These are phyloP conservation scores for Testicularia cyperi DNA, from an alignment of 1,284 basidiomycete genomes.

Conservation along the genomic window DNA sequence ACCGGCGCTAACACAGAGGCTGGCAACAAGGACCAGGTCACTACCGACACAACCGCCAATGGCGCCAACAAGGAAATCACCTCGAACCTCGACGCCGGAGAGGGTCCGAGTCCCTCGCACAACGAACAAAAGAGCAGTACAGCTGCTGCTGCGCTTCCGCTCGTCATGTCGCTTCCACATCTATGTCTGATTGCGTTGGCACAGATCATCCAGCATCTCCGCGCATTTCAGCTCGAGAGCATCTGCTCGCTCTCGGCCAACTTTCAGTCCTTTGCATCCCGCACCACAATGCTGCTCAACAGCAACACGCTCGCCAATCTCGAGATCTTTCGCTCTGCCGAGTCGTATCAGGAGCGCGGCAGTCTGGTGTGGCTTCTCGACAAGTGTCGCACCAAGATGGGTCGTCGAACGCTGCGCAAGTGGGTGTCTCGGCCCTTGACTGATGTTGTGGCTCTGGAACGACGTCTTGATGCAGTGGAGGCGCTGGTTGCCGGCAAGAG, in stretches of 20 bases:
- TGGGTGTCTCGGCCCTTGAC: conserved; percentile 87
- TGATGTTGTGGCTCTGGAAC: conserved; percentile 69
- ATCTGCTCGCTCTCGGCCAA: conserved; percentile 62
- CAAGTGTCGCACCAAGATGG: conserved; percentile 80
- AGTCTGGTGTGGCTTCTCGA: conserved; percentile 85
- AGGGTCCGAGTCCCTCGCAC: not conserved
- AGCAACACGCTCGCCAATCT: conserved; percentile 85
- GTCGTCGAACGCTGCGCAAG: conserved; percentile 74
- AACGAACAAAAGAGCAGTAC: not conserved
- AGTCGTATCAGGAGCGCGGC: conserved; percentile 73
- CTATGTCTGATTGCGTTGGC: conserved; percentile 74
- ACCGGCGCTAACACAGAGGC: too few species aligned
- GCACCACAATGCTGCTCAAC: conserved; percentile 82
- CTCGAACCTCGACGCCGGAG: not conserved
- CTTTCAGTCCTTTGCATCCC: conserved; percentile 69
- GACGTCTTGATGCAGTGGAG: conserved; percentile 79
- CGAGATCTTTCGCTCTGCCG: conserved; percentile 63
- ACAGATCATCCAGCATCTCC: conserved; percentile 75
- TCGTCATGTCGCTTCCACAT: conserved; percentile 52
- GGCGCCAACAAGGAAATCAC: too few species aligned
- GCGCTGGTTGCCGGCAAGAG: conserved; percentile 69
- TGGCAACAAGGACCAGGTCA: too few species aligned
- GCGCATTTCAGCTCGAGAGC: conserved; percentile 69
- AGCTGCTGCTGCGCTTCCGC: conserved; percentile 29
- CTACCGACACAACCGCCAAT: not conserved